Evolutionary conservation across 108 stramenopile species (phyloP).

Genomic region (Skeletonema costatum): DNA sequence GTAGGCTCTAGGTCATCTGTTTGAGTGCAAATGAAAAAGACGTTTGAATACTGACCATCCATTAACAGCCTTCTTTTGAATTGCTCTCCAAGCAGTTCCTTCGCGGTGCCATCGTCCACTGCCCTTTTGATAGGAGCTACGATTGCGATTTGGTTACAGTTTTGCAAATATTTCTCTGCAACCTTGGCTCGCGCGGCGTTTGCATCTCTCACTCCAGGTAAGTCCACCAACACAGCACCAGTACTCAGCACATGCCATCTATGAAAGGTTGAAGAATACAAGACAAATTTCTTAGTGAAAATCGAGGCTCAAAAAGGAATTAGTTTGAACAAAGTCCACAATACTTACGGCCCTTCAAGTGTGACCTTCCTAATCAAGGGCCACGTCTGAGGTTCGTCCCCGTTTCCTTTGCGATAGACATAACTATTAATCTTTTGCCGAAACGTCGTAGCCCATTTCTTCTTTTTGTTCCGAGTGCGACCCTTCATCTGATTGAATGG

Average conservation of each 20-base stretch:
- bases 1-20: slow-evolving; percentile 53
- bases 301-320: not conserved
- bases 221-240: slow-evolving; percentile 23
- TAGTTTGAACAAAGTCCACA: not conserved
- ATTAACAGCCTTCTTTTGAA: slow-evolving; percentile 58
- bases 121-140: slow-evolving; percentile 56
- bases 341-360: slow-evolving; percentile 40
- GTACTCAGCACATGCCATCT: slow-evolving; percentile 25
- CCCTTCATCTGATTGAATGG: slow-evolving; percentile 22
- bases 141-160: slow-evolving; percentile 50
- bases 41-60: slow-evolving; percentile 55
- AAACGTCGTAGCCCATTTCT: slow-evolving; percentile 35
- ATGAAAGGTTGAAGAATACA: not conserved
- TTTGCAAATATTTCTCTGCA: slow-evolving; percentile 45
- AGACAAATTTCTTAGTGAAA: not conserved
- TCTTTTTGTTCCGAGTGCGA: slow-evolving; percentile 11
- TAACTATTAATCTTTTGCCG: slow-evolving; percentile 44
- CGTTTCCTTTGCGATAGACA: slow-evolving; percentile 51
- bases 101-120: slow-evolving; percentile 52
- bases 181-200: slow-evolving; percentile 57
- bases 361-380: slow-evolving; percentile 50
- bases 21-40: slow-evolving; percentile 58
- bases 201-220: slow-evolving; percentile 43
- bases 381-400: slow-evolving; percentile 50
- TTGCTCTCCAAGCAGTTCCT: slow-evolving; percentile 56